Conservation (phyloP, 768 basidiomycete species). For the Boletus pseudo-olivaceus region DNA sequence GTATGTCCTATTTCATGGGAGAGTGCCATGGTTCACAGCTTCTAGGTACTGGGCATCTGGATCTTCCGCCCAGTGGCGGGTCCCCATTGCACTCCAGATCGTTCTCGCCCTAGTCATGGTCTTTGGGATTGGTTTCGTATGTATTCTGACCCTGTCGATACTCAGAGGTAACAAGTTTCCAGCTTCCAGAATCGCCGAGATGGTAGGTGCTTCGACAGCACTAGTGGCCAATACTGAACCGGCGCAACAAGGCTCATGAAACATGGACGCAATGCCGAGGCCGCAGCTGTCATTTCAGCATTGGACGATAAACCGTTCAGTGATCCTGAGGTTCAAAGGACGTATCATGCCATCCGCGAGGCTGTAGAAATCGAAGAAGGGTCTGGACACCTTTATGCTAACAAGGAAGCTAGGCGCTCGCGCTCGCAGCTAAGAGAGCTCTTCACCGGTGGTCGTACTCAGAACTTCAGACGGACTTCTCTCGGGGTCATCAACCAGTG, state of each 20-base stretch:
- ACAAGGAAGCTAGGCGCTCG: not conserved
- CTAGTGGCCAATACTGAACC: not conserved
- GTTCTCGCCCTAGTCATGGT: conserved; percentile 54
- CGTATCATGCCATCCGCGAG: conserved; percentile 53
- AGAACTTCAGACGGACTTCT: conserved; percentile 58
- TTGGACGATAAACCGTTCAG: conserved; percentile 50
- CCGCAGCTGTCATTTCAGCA: conserved; percentile 59
- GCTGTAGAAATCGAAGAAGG: conserved; percentile 44
- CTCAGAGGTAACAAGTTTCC: not conserved
- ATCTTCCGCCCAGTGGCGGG: conserved; percentile 59
- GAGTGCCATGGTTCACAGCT: not conserved
- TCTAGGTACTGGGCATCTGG: conserved; percentile 47
- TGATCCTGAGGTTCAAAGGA: conserved; percentile 45
- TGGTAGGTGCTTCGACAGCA: conserved; percentile 34
- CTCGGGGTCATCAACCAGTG: conserved; percentile 58
- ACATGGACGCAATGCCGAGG: conserved; percentile 51
- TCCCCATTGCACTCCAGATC: conserved; percentile 60
- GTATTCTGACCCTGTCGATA: conserved; percentile 18
- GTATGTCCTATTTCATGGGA: conserved; percentile 29
- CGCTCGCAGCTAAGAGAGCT: conserved; percentile 45
- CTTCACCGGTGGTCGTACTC: conserved; percentile 51
- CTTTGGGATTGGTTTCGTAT: conserved; percentile 41
- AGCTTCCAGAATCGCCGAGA: conserved; percentile 60
- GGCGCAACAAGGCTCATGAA: conserved; percentile 46
- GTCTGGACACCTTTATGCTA: not conserved